Evolutionary conservation across 129 eudicot genomes (phyloP), one percentile per base, ranked within the genome.

Genomic region (Erigeron canadensis): DNA sequence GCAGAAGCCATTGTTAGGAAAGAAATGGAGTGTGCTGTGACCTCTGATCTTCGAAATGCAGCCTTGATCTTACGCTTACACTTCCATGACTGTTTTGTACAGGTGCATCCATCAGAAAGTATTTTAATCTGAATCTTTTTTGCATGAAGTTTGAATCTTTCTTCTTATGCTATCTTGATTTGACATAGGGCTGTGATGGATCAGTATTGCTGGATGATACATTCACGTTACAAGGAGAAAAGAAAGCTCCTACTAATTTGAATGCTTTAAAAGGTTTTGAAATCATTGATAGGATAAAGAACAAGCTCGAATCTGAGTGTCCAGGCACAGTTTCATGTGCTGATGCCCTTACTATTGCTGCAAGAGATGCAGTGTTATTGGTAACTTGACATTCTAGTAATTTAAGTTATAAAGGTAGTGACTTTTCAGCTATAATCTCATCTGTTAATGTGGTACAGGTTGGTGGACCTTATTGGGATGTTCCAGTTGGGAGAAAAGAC

Each of bases 381-480:
- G 99, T 95, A 87, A 74, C 61, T 75, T 58, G 50, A 56, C 19
- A 57, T 75, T 39, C 8, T 64, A 50, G 7, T 65, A 42, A 53
- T 12, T 18, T 65, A 66, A 28, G 18, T 12, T 8, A 57, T 43
- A 22, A 18, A 53, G 7, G 18, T 40, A 1, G 46, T 28, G 41
- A 62, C 6, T 57, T 9, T 61, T 7, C 13, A 43, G 64, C 19
- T 11, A 13, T 23, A 12, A 48, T 57, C 17, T 34, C 56, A 46
- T 58, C 63, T 70, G 71, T 70, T 63, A 42, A 7, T 34, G 15
- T 48, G 42, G 53, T 80, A 54, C 55, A 95, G 99, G 99, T 90
- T 82, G 99, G 99, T 77, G 99, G 99, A 63, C 99, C 99, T 17
- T 90, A 87, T 65, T 95, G 99, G 99, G 76, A 86, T 74, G 99